A percentile compares a stretch with the other conserved stretches of the same genome.
Conservation (phyloP, 2,329 filamentous ascomycete genomes). For the Aspergillus sp. region DNA sequence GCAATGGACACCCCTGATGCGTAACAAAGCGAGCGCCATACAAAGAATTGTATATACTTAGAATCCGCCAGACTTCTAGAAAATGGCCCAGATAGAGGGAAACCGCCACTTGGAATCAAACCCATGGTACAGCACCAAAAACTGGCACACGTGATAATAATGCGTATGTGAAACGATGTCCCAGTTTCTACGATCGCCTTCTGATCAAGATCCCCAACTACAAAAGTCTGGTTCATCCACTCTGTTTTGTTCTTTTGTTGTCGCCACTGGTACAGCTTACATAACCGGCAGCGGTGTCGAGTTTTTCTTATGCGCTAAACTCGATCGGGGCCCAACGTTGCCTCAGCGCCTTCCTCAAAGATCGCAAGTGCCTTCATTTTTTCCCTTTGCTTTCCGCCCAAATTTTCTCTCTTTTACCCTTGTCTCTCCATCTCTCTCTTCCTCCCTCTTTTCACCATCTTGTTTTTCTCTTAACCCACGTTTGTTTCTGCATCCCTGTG, state of each 20-base stretch:
- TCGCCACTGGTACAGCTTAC: constrained; percentile 7
- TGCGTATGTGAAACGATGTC: no score
- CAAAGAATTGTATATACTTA: not conserved
- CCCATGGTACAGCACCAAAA: not conserved
- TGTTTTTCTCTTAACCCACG: constrained; percentile 7
- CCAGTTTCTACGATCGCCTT: not conserved
- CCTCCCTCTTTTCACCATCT: constrained; percentile 17
- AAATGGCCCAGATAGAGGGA: not conserved
- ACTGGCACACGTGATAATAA: not conserved
- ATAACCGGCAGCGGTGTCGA: constrained; percentile 11
- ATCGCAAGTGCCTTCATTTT: constrained; percentile 15
- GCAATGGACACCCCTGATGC: constrained; percentile 14
- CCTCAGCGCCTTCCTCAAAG: constrained; percentile 23
- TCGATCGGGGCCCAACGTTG: constrained; percentile 25
- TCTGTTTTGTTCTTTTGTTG: not conserved
- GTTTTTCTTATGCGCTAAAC: constrained; percentile 24
- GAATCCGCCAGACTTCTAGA: not conserved
- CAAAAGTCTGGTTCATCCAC: not conserved
- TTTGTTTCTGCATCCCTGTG: constrained; percentile 12
- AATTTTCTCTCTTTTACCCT: constrained; percentile 23
- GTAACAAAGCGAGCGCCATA: not conserved
- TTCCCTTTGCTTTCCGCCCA: constrained; percentile 29
- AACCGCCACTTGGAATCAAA: not conserved
- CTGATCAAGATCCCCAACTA: not conserved
- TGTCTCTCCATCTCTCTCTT: constrained; percentile 22